Evolutionary conservation across 2,329 filamentous ascomycete species (phyloP), one percentile per base, ranked within the genome.

Genomic region (Eutypa lata): DNA sequence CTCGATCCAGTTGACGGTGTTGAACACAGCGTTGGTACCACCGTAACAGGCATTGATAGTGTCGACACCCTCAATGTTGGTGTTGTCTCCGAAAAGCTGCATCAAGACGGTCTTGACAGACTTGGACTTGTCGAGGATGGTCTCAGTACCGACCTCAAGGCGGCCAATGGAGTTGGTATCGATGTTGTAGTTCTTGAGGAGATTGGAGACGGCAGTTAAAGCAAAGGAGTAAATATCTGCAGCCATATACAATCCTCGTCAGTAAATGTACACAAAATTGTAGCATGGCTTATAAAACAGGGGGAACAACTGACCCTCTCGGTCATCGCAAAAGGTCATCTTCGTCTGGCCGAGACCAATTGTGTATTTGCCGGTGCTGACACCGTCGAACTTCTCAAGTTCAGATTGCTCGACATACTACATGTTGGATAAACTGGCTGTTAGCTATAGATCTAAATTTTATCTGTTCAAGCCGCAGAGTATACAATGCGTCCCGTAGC

Each of bases 291-390:
- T 10, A 22, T 10, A n/a, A 22, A 22, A 33, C 22, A 33, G 19
- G 6, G 7, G 48, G 22, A 14, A 44, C n/a, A 60, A 73, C 78
- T 73, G 72, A 91, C 89, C 89, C 79, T 94, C 90, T 69, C 89
- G 86, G 69, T 94, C 90, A 74, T 94, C 90, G 72, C 90, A 93
- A 77, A 94, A 94, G 79, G 86, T 87, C 90, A 94, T 94, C 78
- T 89, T 91, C 70, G 88, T 93, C 82, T 94, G 90, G 66, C 90
- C 90, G 53, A 94, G 87, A 72, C 90, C 90, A 76, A 94, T 93
- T 68, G 90, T 94, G 81, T 94, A 94, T 77, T 94, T 94, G 62
- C 90, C 90, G 53, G 84, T 72, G 71, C 82, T 82, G 66, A 90
- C 89, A 71, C 89, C 89, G 83, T 94, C 90, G 75, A 91, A 90